Conservation (phyloP, 257 asterid genomes). For the Paraleonurus japonicus region DNA sequence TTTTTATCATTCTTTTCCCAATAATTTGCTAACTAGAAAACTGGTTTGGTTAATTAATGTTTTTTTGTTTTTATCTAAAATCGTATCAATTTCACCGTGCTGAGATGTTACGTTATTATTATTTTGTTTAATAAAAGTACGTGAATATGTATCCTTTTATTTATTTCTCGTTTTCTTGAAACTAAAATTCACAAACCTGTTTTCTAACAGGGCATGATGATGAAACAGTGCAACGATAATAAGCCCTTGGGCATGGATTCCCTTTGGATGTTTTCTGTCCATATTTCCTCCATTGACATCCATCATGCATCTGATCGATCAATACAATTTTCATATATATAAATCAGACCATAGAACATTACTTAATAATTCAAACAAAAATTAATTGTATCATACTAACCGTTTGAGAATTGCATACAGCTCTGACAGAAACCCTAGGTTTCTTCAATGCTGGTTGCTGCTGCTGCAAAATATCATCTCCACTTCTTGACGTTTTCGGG, state of each 20-base stretch:
- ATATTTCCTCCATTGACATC: constrained; percentile 66
- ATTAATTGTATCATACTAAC: constrained; percentile 19
- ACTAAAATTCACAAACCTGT: constrained; percentile 32
- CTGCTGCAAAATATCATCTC: constrained; percentile 34
- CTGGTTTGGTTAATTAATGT: too few relatives aligned
- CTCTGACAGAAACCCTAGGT: constrained; percentile 56
- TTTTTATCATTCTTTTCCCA: too few relatives aligned
- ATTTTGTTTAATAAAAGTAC: too few relatives aligned
- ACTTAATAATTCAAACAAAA: too few relatives aligned
- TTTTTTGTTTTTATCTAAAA: too few relatives aligned
- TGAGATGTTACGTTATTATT: too few relatives aligned
- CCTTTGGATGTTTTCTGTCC: constrained; percentile 58
- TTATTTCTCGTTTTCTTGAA: too few relatives aligned
- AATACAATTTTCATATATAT: neutral
- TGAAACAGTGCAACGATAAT: constrained; percentile 55
- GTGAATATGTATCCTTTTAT: too few relatives aligned
- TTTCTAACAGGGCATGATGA: constrained; percentile 51
- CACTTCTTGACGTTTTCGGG: constrained; percentile 30
- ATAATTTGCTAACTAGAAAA: too few relatives aligned
- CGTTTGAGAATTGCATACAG: constrained; percentile 51
- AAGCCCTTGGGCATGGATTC: constrained; percentile 64
- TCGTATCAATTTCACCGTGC: too few relatives aligned
- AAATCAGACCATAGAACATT: neutral
- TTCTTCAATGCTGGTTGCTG: constrained; percentile 37
- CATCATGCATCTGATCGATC: constrained; percentile 44